Percentiles rank a stretch among this genome's conserved stretches.
These are phyloP conservation scores for Colletotrichum shisoi DNA, from an alignment of 2,329 filamentous ascomycete genomes.

Conservation along the genomic window DNA sequence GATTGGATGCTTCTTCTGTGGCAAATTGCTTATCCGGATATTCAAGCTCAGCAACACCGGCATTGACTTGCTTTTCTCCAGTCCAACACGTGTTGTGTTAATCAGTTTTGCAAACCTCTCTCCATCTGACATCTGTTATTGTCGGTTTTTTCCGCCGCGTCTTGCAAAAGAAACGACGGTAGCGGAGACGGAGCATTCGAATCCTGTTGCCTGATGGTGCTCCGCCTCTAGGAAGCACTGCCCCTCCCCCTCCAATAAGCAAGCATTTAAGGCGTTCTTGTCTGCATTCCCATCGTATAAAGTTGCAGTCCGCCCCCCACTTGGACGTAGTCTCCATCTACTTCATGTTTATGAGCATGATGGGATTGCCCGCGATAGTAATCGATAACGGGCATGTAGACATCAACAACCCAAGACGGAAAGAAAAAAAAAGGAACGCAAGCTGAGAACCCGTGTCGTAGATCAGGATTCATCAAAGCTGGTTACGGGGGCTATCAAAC, in stretches of 20 bases:
- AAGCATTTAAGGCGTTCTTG: neutral
- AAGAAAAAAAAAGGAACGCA: neutral
- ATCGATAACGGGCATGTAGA: neutral
- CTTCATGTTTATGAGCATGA: neutral
- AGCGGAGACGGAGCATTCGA: neutral
- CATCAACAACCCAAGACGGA: neutral
- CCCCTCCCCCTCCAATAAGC: neutral
- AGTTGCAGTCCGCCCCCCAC: neutral
- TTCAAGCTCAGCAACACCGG: too few relatives aligned
- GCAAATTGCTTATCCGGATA: too few relatives aligned
- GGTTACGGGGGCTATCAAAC: conserved; percentile 9
- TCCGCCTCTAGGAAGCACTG: neutral
- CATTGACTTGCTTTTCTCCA: neutral
- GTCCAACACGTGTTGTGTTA: neutral
- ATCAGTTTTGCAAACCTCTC: too few relatives aligned
- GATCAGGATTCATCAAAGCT: conserved; percentile 23
- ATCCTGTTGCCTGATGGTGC: neutral
- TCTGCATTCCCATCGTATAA: neutral
- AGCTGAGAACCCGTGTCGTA: neutral
- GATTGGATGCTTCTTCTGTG: too few relatives aligned
- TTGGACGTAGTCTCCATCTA: neutral
- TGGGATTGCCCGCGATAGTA: neutral
- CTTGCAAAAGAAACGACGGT: neutral
- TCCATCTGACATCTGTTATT: too few relatives aligned
- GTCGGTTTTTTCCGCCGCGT: neutral